Base-by-base conservation (phyloP, 78 protist genomes). In the Anaeramoeba flamelloides region DNA sequence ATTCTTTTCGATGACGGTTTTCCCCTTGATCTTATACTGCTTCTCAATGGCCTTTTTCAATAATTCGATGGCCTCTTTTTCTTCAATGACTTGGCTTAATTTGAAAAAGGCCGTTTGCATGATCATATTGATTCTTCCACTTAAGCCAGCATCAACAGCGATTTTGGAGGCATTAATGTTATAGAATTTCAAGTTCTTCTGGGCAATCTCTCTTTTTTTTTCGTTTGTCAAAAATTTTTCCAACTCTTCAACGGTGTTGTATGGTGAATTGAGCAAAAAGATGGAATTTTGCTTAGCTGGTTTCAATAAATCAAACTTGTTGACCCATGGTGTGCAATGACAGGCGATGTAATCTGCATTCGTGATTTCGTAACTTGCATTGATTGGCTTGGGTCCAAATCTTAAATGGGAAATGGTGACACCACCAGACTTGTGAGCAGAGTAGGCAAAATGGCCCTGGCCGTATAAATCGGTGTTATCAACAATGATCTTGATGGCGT, bases 311-410 rank as follows among this genome's bases (percentile, higher is more conserved):
- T 87, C 74, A 79, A 77, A 87, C 64, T 26, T 77, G 1, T 8
- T 0, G 3, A 89, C 85, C 41, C 81, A 89, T n/a, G 77, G 74
- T 36, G 87, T 39, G 85, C 80, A 37, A 86, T 86, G 90, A 82
- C 89, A 86, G 34, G 90, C 89, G 37, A 89, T 34, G 86, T 82
- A 89, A 79, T 89, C 86, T 69, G 92, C 89, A 79, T 69, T 0
- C 22, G 32, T n/a, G 37, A 89, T 75, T 32, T 75, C 77, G 88
- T 89, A 89, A 31, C 3, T 26, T 31, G 90, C 40, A 31, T 0
- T 81, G 86, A 89, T 83, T n/a, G 75, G 79, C 36, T 41, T 0
- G 38, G 87, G 79, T 4, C 92, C 92, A 79, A 86, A 85, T 31
- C 92, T 79, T 36, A 89, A 74, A 69, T 87, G 90, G 39, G 90